Evolutionary conservation across 2,329 filamentous ascomycete genomes (phyloP).

Genomic region (Pseudogymnoascus sp.): DNA sequence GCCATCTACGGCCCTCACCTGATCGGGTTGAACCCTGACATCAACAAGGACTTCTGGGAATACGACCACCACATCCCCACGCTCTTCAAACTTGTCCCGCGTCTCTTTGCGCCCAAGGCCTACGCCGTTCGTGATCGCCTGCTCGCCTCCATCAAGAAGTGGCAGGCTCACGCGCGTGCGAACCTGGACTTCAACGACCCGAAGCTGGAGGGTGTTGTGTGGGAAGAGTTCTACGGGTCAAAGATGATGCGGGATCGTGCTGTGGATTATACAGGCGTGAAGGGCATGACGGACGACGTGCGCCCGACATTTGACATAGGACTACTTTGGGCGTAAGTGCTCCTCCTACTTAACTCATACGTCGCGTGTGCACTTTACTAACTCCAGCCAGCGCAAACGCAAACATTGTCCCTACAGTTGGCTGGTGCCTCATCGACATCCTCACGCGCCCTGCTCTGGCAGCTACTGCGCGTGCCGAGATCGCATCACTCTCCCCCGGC

Average conservation of each 20-base stretch:
- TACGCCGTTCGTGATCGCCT: slow-evolving; percentile 21
- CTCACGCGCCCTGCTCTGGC: slow-evolving; percentile 19
- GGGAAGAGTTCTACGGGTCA: slow-evolving; percentile 26
- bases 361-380: neutral
- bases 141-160: slow-evolving; percentile 19
- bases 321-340: slow-evolving; percentile 21
- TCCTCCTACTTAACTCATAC: neutral
- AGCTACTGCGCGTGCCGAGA: slow-evolving; percentile 20
- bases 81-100: slow-evolving; percentile 21
- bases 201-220: slow-evolving; percentile 18
- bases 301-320: slow-evolving; percentile 18
- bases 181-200: slow-evolving; percentile 17
- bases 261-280: slow-evolving; percentile 6
- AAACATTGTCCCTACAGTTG: slow-evolving; percentile 21
- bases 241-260: slow-evolving; percentile 24
- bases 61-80: slow-evolving; percentile 21
- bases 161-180: slow-evolving; percentile 22
- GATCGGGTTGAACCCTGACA: slow-evolving; percentile 21
- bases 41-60: slow-evolving; percentile 26
- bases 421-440: slow-evolving; percentile 24
- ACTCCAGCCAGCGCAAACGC: slow-evolving; percentile 19
- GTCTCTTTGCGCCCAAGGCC: slow-evolving; percentile 22
- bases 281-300: slow-evolving; percentile 12
- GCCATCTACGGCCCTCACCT: slow-evolving; percentile 25
- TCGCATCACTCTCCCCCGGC: slow-evolving; percentile 10